Base-by-base conservation (phyloP, 345 rosid genomes). In the Tarenaya hassleriana region DNA sequence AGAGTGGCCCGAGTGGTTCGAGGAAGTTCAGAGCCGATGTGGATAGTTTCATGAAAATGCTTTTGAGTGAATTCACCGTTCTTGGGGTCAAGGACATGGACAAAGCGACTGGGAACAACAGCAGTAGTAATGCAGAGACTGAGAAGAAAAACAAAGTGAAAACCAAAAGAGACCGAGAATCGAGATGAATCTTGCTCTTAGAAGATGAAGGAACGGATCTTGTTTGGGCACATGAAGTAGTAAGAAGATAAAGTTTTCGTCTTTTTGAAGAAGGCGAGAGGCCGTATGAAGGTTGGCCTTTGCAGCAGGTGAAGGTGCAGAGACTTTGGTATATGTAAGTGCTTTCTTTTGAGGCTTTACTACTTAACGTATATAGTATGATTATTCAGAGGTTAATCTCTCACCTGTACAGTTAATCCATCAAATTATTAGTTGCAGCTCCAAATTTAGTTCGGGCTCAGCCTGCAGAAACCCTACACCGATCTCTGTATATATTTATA, bases 1-100 rank as follows among this genome's bases (percentile, higher is more conserved):
- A 67, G 58, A 80, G 72, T 18, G 71, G 59, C 47, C 58, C 60
- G 62, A 64, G 69, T 64, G 42, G 80, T 75, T 74, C 83, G 1
- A 3, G 4, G 41, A 14, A 24, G 40, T 79, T 87, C 50, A 82
- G 63, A 75, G 33, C 44, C 14, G 46, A 61, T 16, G 65, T 92
- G 42, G 69, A 72, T 1, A 52, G 8, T 24, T 62, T 70, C 35
- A 50, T 77, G 7, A 66, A 66, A 21, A 8, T 76, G 20, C 75
- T 92, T 7, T 44, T 63, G 47, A 73, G 41, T 47, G 83, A 76
- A 69, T 78, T 92, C 21, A 55, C 60, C 8, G 52, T 45, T 45
- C 68, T 84, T 5, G 90, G 94, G 47, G 75, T 65, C 42, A 55
- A 67, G 41, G 31, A 20, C 27, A 65, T 60, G 48, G 57, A 53